A percentile compares a stretch with the other conserved stretches of the same genome.
phyloP scores from a whole-genome alignment of 139 green algal genomes.

The Coccomyxa sp. region DNA sequence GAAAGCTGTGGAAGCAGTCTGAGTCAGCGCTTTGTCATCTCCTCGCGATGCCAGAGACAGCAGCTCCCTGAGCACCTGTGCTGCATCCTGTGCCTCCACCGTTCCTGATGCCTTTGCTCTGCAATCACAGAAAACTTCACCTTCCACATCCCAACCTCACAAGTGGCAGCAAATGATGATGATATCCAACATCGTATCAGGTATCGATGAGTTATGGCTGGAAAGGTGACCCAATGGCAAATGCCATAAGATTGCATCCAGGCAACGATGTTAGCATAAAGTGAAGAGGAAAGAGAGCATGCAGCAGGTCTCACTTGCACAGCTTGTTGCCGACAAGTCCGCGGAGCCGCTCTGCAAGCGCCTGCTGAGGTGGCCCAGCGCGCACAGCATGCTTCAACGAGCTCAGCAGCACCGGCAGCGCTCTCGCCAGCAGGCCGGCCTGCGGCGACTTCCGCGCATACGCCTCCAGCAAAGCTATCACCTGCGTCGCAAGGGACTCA shows the following conservation, averaged over 20 bases:
- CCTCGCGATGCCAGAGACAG: slow-evolving; percentile 52
- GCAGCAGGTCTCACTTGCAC: slow-evolving; percentile 21
- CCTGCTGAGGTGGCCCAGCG: slow-evolving; percentile 13
- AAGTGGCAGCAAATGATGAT: neutral
- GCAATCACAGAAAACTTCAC: neutral
- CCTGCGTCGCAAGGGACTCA: neutral
- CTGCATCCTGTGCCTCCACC: slow-evolving; percentile 1
- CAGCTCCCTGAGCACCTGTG: slow-evolving; percentile 20
- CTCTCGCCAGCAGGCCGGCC: slow-evolving; percentile 33
- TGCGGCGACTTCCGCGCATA: neutral
- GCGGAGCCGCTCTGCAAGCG: slow-evolving; percentile 47
- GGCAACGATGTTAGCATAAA: neutral
- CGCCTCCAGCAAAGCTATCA: no score
- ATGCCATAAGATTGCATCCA: slow-evolving; percentile 7
- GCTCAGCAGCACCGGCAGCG: slow-evolving; percentile 46
- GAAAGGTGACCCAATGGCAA: neutral
- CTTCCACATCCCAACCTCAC: neutral
- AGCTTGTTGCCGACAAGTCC: slow-evolving; percentile 32
- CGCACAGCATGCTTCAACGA: slow-evolving; percentile 28
- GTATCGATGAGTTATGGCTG: neutral
- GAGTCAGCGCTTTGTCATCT: slow-evolving; percentile 19
- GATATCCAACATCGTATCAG: no score
- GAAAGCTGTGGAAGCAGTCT: slow-evolving; percentile 19
- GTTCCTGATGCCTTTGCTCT: neutral
- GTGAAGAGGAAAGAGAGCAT: neutral